Base-by-base conservation (phyloP, 345 rosid species). In the Brassica incana region DNA sequence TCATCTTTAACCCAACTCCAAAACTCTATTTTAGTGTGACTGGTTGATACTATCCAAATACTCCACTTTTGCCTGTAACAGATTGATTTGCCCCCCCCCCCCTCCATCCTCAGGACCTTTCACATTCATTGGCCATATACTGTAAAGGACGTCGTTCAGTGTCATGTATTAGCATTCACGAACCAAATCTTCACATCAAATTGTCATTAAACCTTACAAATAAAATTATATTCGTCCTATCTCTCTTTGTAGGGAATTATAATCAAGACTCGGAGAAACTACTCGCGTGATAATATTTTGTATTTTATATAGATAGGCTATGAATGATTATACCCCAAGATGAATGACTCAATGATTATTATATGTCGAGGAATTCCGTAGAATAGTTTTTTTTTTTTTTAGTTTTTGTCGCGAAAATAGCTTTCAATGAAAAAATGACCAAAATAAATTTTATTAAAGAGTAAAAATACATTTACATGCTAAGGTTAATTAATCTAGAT, bases 1-100 rank as follows among this genome's bases (percentile, higher is more conserved):
- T 8, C 23, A 20, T 20, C 23, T 20, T 20, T 20, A 20, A 20
- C 23, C 23, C 23, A 90, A 81, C 73, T 90, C 92, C 76, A 92
- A 88, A 3, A 79, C 86, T 73, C 90, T 65, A 77, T 90, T 90
- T 89, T 92, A 33, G n/a, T n/a, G n/a, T n/a, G n/a, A n/a, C n/a
- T n/a, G n/a, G n/a, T n/a, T n/a, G n/a, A n/a, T n/a, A n/a, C n/a
- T n/a, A n/a, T n/a, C n/a, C n/a, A n/a, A n/a, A n/a, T n/a, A n/a
- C n/a, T n/a, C n/a, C 50, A 52, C 18, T n/a, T 54, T 60, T 29
- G 33, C n/a, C 50, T 9, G 14, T 33, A 35, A 59, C 59, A 69
- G 68, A 66, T 73, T 14, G n/a, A 59, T 73, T 40, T 73, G n/a
- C n/a, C 29, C 29, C 29, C 29, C 4, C 29, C 29, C 29, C 29